Evolutionary conservation across 768 basidiomycete genomes (phyloP), one percentile per base, ranked within the genome.

Genomic region (Cubamyces sp.): DNA sequence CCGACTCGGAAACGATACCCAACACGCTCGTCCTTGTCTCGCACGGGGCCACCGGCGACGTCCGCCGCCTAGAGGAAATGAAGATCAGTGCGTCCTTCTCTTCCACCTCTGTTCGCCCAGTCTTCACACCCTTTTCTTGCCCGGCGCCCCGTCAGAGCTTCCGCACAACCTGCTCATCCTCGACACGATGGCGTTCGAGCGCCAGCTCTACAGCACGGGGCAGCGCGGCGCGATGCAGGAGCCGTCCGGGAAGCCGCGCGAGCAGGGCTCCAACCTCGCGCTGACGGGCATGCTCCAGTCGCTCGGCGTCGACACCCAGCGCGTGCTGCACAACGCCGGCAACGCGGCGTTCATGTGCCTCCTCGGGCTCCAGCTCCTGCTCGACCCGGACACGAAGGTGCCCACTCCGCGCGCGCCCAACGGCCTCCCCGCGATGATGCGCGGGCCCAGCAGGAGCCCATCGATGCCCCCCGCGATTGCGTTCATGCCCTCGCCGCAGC

Each of bases 301-400:
- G 4, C 78, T 90, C 39, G 79, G 81, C 18, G 68, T 81, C 54
- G 70, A 73, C 68, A 43, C 73, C 54, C 69, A 70, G 62, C 84
- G 82, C 60, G 70, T 73, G 15, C 70, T 88, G 61, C 84, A 89
- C 71, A 92, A 92, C 68, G 77, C 91, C n/a, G 91, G 91, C 15
- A 94, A 94, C 71, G 87, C 91, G 64, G 88, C 92, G 3, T 84
- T 90, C 68, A 78, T 89, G 78, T 76, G 77, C 53, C 81, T 94
- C 28, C 84, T 89, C 43, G 84, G 79, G 14, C 77, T 93, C 30
- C 91, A 94, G 68, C 77, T 84, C 67, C 80, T 94, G 41, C 73
- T 91, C 14, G 87, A 88, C 55, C 87, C 86, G 0, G 72, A 74
- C 21, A 81, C 82, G 21, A 64, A 66, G 43, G 48, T 66, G 6